These are phyloP conservation scores for Colletotrichum orchidophilum DNA, from an alignment of 2,329 filamentous ascomycete species.

Conservation along the genomic window DNA sequence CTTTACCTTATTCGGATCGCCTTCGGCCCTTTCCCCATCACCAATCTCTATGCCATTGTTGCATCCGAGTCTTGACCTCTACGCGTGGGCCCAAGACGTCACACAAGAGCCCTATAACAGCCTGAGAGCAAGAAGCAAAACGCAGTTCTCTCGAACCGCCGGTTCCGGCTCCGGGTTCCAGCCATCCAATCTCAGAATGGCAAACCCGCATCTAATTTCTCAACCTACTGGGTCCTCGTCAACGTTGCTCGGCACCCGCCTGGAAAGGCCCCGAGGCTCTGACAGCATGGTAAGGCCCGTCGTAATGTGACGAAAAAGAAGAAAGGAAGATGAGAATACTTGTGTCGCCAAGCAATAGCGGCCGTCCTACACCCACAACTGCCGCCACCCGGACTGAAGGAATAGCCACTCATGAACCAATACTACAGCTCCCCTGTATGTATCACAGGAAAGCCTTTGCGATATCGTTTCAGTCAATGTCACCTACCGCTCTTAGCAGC, in stretches of 20 bases:
- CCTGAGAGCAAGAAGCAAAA: not conserved
- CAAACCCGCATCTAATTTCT: slow-evolving; percentile 28
- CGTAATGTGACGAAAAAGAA: slow-evolving; percentile 20
- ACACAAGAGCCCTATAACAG: not conserved
- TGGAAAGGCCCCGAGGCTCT: slow-evolving; percentile 7
- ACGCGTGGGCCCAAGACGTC: slow-evolving; percentile 4
- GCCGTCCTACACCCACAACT: slow-evolving; percentile 24
- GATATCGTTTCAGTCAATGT: slow-evolving; percentile 9
- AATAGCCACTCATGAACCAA: not conserved
- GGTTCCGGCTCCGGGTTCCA: slow-evolving; percentile 19
- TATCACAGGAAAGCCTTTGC: slow-evolving; percentile 9
- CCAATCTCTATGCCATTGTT: slow-evolving; percentile 29
- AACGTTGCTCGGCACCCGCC: slow-evolving; percentile 6
- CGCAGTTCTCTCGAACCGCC: slow-evolving; percentile 1
- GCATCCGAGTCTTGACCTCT: slow-evolving; percentile 20
- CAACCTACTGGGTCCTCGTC: slow-evolving; percentile 14
- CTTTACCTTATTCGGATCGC: slow-evolving; percentile 6
- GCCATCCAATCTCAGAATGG: slow-evolving; percentile 22
- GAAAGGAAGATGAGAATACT: not conserved
- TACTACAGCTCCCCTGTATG: slow-evolving; percentile 5
- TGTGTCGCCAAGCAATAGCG: slow-evolving; percentile 24
- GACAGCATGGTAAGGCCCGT: not conserved
- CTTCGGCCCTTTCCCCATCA: not conserved
- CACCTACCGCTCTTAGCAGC: slow-evolving; percentile 26
- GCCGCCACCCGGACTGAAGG: slow-evolving; percentile 19